Base-by-base conservation (phyloP, 345 rosid species). In the Eucalyptus urophylla region DNA sequence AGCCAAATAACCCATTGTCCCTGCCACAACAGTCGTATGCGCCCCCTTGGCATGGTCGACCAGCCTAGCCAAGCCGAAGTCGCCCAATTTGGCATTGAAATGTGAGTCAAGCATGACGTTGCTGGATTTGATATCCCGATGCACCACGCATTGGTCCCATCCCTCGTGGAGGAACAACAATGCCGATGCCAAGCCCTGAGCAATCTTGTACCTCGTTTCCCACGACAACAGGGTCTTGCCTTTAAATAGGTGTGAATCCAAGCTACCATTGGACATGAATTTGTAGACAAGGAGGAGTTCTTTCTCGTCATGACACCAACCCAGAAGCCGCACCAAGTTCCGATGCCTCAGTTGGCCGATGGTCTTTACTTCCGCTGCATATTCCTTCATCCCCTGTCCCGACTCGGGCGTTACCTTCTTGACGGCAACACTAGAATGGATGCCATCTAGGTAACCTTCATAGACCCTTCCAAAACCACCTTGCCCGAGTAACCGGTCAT, bases 31-130 rank as follows among this genome's bases (percentile, higher is more conserved):
- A 37, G 91, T 91, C 5, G 91, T 89, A 31, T 76, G 89, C 19
- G 87, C 87, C 33, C 87, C 89, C 24, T 87, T 76, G 25, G 86
- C 89, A 44, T 92, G 93, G 67, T 89, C 90, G 3, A 92, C 90
- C 5, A 92, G 88, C 86, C 92, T 91, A 8, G 93, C 93, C 24
- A 90, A 72, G 76, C 92, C 92, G 4, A 93, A 93, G 21, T 93
- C 93, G 4, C 93, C 93, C 2, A 92, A 90, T 88, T 92, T 92
- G 5, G 93, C 90, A 45, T 88, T 88, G 37, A 90, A 90, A 12
- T 49, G 14, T 7, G 86, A 88, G 87, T 91, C 92, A 62, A 93
- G 31, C 91, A 90, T 72, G 62, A 92, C 2, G 15, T 93, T 93
- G 86, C 89, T 91, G 3, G 92, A 87, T 85, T 93, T 93, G 65